Percentiles rank a stretch among this genome's conserved stretches.
These are phyloP conservation scores for Straminergon stramineum DNA, from an alignment of 225 moss, liverwort and hornwort species.

Conservation along the genomic window DNA sequence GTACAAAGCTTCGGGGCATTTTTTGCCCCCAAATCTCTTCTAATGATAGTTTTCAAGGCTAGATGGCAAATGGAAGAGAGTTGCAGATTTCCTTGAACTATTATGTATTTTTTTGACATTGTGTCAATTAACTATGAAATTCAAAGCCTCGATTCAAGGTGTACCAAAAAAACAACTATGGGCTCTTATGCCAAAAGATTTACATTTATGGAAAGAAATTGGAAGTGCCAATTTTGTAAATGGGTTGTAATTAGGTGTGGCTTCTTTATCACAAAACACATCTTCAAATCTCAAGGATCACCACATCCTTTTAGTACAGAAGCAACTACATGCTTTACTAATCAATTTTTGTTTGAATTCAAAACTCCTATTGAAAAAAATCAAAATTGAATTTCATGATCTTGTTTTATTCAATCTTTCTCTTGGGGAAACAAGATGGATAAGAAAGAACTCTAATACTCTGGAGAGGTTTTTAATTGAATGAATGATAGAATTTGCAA, in stretches of 20 bases:
- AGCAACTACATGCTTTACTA: background rate
- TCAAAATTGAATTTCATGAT: background rate
- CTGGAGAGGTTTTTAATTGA: background rate
- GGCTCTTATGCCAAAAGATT: background rate
- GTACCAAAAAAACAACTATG: background rate
- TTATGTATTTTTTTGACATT: background rate
- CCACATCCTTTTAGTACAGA: background rate
- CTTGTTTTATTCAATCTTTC: background rate
- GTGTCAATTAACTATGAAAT: background rate
- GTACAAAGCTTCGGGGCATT: too few species aligned
- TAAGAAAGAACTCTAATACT: background rate
- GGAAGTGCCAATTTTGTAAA: background rate
- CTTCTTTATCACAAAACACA: background rate
- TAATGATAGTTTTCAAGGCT: background rate
- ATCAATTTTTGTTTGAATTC: background rate
- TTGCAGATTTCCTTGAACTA: background rate
- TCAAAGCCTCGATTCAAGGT: background rate
- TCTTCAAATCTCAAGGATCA: background rate
- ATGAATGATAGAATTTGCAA: background rate
- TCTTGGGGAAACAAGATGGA: background rate
- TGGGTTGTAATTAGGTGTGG: too few species aligned
- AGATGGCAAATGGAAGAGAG: background rate
- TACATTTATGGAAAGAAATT: background rate
- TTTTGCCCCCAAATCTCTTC: too few species aligned
- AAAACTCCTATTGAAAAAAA: background rate